Evolutionary conservation across 306 rosid genomes (phyloP), one percentile per base, ranked within the genome.

Genomic region (Carpinus fangiana): DNA sequence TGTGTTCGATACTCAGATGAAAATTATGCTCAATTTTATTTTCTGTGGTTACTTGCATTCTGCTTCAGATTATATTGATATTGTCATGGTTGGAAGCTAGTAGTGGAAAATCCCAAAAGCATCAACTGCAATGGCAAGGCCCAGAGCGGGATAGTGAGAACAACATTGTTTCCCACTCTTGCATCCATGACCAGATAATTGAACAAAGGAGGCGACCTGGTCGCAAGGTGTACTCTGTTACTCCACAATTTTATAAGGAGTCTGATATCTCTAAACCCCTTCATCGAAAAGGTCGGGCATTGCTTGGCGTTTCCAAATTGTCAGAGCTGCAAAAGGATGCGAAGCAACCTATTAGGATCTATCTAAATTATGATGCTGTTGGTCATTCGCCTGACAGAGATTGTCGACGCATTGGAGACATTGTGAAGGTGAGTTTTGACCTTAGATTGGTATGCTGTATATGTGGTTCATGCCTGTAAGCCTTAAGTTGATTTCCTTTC

Each of bases 301-400:
- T 94, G 82, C 97, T 94, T 82, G 92, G 89, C 45, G 69, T 83
- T 68, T 79, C 90, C 5, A 67, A 86, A 79, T 55, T 76, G n/a
- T 69, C 83, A 14, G 84, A 57, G 61, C 73, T 76, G 72, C 87
- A 83, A 78, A 90, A 86, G 78, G 91, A 89, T 83, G 90, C 72
- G 16, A 94, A 91, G 77, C 81, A 84, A 73, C 97, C 98, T 26
- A 94, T 94, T 70, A 90, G 98, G 84, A 94, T 94, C 77, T 94
- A 89, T 90, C 87, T 94, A 71, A 94, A 94, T 87, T 94, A 94
- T 80, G 98, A 92, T 82, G 98, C 97, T 21, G 98, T 94, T 73
- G 98, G 98, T 80, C 98, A 94, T 82, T 94, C 97, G 2, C 84
- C 91, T 14, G 98, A 94, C 59, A 88, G 98, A 82, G 98, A 94